Percentiles rank a stretch among this genome's conserved stretches.
These are phyloP conservation scores for Talaromyces sp. DNA, from an alignment of 2,329 filamentous ascomycete species.

Conservation along the genomic window DNA sequence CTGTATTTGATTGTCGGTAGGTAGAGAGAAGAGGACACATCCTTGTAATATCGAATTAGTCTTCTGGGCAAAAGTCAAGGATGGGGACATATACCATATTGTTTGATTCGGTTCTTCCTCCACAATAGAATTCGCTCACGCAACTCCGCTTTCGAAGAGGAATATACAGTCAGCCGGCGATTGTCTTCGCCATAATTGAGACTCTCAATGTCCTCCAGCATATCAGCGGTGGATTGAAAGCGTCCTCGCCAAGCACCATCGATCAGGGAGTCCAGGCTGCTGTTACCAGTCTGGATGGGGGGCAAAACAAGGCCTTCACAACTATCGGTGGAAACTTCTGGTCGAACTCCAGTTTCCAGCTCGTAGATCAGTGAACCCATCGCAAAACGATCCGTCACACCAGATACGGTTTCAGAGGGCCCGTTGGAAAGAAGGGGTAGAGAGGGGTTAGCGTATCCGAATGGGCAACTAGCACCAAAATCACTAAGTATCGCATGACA, in stretches of 20 bases:
- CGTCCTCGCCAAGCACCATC: constrained; percentile 16
- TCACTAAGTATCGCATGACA: constrained; percentile 14
- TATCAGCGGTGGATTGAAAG: constrained; percentile 14
- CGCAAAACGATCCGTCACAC: constrained; percentile 15
- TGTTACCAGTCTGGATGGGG: constrained; percentile 8
- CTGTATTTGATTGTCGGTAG: background rate
- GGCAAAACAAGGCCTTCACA: constrained; percentile 8
- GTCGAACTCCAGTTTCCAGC: constrained; percentile 7
- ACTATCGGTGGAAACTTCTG: constrained; percentile 14
- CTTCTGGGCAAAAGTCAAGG: background rate
- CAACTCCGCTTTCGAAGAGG: background rate
- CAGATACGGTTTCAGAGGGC: constrained; percentile 10
- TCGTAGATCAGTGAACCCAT: constrained; percentile 18
- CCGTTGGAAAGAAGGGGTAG: constrained; percentile 13
- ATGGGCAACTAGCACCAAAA: constrained; percentile 14
- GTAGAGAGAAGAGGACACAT: background rate
- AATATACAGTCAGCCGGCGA: background rate
- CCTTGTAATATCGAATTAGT: background rate
- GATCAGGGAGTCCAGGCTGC: constrained; percentile 11
- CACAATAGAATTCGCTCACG: background rate
- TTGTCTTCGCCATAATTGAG: background rate
- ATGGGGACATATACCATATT: background rate
- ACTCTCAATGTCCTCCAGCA: constrained; percentile 8
- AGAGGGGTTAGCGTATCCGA: constrained; percentile 13
- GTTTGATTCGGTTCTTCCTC: background rate